Conservation (phyloP, 1,139 yeast species). For the Geotrichum restrictum region DNA sequence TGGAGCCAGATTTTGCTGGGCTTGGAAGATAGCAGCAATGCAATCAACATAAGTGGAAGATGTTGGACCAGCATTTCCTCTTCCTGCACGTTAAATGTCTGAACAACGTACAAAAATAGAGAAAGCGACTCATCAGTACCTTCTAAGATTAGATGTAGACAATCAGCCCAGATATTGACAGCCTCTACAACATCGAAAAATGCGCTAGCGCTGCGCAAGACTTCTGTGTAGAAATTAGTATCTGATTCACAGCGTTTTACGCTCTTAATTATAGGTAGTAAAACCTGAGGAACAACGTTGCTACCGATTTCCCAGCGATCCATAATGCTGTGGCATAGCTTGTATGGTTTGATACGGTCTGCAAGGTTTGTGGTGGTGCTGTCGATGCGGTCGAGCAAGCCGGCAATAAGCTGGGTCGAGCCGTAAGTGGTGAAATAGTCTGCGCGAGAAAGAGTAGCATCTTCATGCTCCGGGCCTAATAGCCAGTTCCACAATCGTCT, state of each 20-base stretch:
- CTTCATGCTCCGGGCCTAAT: constrained; percentile 59
- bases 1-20: constrained; percentile 34
- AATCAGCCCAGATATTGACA: constrained; percentile 65
- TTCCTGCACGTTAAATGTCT: constrained; percentile 68
- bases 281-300: constrained; percentile 61
- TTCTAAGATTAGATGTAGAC: constrained; percentile 43
- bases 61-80: constrained; percentile 81
- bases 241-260: constrained; percentile 27
- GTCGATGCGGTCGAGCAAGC: constrained; percentile 50
- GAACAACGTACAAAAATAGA: constrained; percentile 56
- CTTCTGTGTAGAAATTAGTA: constrained; percentile 38
- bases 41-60: constrained; percentile 63
- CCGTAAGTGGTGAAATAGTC: constrained; percentile 62
- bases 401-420: constrained; percentile 46
- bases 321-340: constrained; percentile 66
- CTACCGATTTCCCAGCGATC: constrained; percentile 94
- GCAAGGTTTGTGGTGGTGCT: constrained; percentile 36
- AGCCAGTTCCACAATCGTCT: constrained; percentile 91
- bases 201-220: constrained; percentile 56
- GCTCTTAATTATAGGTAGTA: constrained; percentile 55
- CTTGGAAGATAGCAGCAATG: constrained; percentile 37
- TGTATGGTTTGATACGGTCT: constrained; percentile 50
- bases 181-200: constrained; percentile 88
- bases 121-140: constrained; percentile 16
- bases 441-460: constrained; percentile 35